Percentiles rank a stretch among this genome's conserved stretches.
Conservation (phyloP, 306 rosid genomes). For the Erythrophleum fordii region DNA sequence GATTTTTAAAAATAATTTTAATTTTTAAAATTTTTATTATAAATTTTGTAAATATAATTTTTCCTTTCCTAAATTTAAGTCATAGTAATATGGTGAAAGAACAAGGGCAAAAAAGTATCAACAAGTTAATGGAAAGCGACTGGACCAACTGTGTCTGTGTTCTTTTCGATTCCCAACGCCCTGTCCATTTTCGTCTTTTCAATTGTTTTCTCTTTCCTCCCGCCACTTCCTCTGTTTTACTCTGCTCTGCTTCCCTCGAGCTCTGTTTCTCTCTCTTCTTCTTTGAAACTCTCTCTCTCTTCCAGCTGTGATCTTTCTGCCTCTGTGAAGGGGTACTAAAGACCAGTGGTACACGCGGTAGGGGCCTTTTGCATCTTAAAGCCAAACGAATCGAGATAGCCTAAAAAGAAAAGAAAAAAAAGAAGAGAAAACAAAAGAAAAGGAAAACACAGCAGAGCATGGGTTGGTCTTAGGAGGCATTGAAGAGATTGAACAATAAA, state of each 20-base stretch:
- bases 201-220: background rate
- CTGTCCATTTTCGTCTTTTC: conserved; percentile 49
- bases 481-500: conserved; percentile 7
- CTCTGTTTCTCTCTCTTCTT: background rate
- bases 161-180: conserved; percentile 49
- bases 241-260: background rate
- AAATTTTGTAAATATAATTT: too few species aligned
- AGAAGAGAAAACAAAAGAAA: background rate
- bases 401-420: too few species aligned
- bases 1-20: too few species aligned
- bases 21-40: too few species aligned
- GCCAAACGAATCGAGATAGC: background rate
- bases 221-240: background rate
- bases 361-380: background rate
- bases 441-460: background rate
- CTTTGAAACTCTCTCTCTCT: background rate
- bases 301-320: conserved; percentile 25
- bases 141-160: background rate
- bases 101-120: too few species aligned
- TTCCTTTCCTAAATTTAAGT: too few species aligned
- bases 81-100: too few species aligned
- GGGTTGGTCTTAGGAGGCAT: conserved; percentile 15
- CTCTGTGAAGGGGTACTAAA: conserved; percentile 5
- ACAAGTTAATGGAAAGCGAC: conserved; percentile 42
- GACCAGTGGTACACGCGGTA: conserved; percentile 1